Conservation (phyloP, 768 basidiomycete species). For the Clavulina sp. region DNA sequence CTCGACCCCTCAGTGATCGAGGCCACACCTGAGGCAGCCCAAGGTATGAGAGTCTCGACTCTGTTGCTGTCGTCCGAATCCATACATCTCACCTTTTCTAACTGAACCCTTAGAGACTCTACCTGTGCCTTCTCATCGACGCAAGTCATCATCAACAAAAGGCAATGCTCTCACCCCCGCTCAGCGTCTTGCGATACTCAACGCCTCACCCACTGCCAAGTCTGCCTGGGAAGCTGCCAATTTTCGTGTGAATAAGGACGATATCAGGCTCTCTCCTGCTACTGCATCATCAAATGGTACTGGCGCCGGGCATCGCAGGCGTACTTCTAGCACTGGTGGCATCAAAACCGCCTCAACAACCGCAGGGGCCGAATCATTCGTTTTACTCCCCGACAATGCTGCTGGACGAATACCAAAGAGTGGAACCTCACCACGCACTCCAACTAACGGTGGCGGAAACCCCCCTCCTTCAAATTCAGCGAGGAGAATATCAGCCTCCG, state of each 20-base stretch:
- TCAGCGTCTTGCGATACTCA: slow-evolving; percentile 21
- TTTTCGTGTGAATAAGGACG: neutral
- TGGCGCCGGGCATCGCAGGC: neutral
- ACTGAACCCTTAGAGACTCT: slow-evolving; percentile 16
- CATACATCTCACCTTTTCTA: neutral
- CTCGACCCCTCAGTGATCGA: slow-evolving; percentile 85
- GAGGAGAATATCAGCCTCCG: neutral
- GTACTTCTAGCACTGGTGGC: slow-evolving; percentile 20
- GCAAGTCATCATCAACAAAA: too few species aligned
- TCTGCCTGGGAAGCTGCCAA: slow-evolving; percentile 19
- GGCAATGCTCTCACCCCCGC: slow-evolving; percentile 19
- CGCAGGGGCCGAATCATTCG: slow-evolving; percentile 65
- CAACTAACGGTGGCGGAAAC: neutral
- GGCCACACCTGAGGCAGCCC: slow-evolving; percentile 58
- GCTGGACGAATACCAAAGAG: slow-evolving; percentile 42
- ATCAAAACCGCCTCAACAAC: slow-evolving; percentile 19
- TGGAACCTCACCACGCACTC: slow-evolving; percentile 2
- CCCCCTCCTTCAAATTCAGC: neutral
- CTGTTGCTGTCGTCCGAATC: neutral
- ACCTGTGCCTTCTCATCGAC: slow-evolving; percentile 44
- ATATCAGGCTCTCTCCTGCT: neutral
- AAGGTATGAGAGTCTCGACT: slow-evolving; percentile 39
- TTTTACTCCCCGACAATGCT: slow-evolving; percentile 72
- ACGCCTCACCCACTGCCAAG: neutral
- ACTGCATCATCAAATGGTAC: slow-evolving; percentile 26